These are phyloP conservation scores for Camillea tinctor DNA, from an alignment of 2,329 filamentous ascomycete species.

Conservation along the genomic window DNA sequence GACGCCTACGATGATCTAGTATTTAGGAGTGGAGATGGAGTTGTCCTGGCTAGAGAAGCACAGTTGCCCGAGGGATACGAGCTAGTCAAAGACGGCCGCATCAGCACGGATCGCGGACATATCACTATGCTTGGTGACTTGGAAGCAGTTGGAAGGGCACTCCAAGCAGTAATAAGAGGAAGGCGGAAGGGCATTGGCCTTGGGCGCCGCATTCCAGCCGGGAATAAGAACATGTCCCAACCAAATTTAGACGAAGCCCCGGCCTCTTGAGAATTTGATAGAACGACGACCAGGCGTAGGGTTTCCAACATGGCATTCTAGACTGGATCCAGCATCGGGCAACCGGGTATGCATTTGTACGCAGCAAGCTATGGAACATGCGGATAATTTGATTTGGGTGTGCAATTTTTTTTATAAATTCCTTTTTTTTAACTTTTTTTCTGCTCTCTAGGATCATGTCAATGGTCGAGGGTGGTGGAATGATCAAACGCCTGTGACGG, in stretches of 20 bases:
- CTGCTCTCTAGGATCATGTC: background rate
- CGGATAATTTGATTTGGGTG: background rate
- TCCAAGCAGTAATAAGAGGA: constrained; percentile 67
- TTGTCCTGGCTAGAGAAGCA: constrained; percentile 80
- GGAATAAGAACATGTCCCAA: background rate
- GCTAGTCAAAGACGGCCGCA: constrained; percentile 68
- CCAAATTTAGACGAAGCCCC: background rate
- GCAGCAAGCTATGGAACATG: background rate
- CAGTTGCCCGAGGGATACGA: constrained; percentile 82
- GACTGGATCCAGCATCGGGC: background rate
- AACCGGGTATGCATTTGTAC: background rate
- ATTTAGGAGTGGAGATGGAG: constrained; percentile 85
- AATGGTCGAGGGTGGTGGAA: too few relatives aligned
- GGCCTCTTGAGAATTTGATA: background rate
- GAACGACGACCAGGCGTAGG: background rate
- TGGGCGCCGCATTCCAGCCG: constrained; percentile 33
- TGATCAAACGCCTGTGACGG: too few relatives aligned
- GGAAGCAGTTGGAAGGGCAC: constrained; percentile 72
- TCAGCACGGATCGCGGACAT: constrained; percentile 82
- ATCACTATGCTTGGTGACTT: constrained; percentile 84
- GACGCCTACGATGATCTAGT: constrained; percentile 85
- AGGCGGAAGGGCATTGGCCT: constrained; percentile 71
- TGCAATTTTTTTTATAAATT: too few relatives aligned
- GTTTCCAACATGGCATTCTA: background rate
- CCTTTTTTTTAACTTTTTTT: background rate